Evolutionary conservation across 371 early-diverging fungal genomes (phyloP).

Genomic region (Mucor mucedo): DNA sequence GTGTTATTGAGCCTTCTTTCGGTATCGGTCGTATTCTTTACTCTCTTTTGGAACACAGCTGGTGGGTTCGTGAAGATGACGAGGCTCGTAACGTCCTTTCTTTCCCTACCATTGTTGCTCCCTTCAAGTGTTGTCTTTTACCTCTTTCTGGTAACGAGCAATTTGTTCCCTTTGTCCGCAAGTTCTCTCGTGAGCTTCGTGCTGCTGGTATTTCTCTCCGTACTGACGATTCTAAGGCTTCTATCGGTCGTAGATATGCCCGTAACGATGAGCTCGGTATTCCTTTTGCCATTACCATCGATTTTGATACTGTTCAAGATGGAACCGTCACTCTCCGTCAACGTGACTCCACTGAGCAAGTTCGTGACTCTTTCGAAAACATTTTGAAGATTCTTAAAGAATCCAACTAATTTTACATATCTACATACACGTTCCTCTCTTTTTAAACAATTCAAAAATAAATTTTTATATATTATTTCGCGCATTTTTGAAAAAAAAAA

Average conservation of each 20-base stretch:
- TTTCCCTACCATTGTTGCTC: conserved; percentile 93
- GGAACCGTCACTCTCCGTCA: conserved; percentile 96
- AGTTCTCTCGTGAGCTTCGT: conserved; percentile 58
- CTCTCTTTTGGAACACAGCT: conserved; percentile 96
- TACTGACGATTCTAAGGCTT: conserved; percentile 88
- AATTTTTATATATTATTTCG: background rate
- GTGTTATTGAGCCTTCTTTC: conserved; percentile 99
- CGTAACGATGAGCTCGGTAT: conserved; percentile 99
- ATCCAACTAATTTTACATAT: background rate
- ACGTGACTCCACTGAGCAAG: conserved; percentile 97
- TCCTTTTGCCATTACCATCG: conserved; percentile 98
- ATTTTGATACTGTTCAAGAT: conserved; percentile 96
- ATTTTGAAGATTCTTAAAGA: conserved; percentile 69
- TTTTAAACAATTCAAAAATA: background rate
- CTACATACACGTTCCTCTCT: background rate
- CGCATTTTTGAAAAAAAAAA: too few species aligned
- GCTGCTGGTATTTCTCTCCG: conserved; percentile 66
- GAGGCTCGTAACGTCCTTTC: conserved; percentile 90
- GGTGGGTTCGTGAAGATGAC: conserved; percentile 90
- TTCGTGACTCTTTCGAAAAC: conserved; percentile 80
- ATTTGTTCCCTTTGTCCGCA: conserved; percentile 75
- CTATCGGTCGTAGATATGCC: conserved; percentile 98
- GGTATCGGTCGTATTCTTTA: conserved; percentile 99
- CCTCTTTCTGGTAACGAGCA: conserved; percentile 84
- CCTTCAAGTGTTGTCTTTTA: conserved; percentile 92